Evolutionary conservation across 2,329 filamentous ascomycete species (phyloP).

Genomic region (Phoma sp.): DNA sequence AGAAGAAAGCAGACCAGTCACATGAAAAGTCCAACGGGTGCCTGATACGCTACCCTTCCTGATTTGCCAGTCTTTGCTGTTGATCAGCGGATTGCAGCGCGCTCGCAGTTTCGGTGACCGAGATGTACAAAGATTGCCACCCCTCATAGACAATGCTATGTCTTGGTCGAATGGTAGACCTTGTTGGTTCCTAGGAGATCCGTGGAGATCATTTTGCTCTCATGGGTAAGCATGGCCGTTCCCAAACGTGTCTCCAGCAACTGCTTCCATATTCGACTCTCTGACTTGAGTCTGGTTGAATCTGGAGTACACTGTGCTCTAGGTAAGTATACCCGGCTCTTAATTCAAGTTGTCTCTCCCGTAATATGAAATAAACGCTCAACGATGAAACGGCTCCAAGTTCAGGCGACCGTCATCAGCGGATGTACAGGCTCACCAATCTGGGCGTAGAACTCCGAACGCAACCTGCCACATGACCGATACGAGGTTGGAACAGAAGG

Average conservation of each 20-base stretch:
- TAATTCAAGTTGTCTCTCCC: background rate
- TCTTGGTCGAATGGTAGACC: background rate
- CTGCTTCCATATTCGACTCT: background rate
- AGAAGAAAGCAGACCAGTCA: background rate
- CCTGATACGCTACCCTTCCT: background rate
- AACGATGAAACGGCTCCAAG: background rate
- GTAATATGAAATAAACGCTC: constrained; percentile 1
- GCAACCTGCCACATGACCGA: background rate
- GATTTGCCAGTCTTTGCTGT: background rate
- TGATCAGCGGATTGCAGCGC: background rate
- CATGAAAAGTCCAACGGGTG: background rate
- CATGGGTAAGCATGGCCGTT: background rate
- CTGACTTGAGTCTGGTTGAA: background rate
- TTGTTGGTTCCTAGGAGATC: background rate
- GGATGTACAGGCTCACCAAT: background rate
- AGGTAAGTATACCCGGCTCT: background rate
- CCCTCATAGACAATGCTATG: background rate
- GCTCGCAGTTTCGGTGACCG: constrained; percentile 9
- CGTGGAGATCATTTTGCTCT: background rate
- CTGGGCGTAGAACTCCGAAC: background rate
- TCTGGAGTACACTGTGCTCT: background rate
- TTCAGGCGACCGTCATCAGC: background rate
- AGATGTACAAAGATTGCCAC: background rate
- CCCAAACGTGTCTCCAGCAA: background rate
- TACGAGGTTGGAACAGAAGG: background rate